These are phyloP conservation scores for Botrytis elliptica DNA, from an alignment of 2,329 filamentous ascomycete species.

Conservation along the genomic window DNA sequence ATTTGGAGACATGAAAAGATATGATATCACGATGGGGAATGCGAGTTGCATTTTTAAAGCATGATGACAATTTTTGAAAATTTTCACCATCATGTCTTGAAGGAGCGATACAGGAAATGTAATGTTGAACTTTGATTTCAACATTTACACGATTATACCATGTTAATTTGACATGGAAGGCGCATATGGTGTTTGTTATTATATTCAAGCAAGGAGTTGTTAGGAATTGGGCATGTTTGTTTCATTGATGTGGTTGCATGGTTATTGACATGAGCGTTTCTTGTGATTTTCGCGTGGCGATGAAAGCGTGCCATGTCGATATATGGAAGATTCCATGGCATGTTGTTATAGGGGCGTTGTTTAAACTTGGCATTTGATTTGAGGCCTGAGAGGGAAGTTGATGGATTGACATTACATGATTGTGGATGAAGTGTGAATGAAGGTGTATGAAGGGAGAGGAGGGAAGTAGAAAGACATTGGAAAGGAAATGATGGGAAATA, in stretches of 20 bases:
- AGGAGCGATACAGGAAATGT: not conserved
- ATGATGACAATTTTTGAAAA: not conserved
- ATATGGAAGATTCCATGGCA: constrained; percentile 7
- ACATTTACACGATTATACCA: not conserved
- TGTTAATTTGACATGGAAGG: constrained; percentile 2
- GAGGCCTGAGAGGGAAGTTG: not conserved
- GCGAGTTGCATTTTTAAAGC: not conserved
- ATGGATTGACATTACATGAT: not conserved
- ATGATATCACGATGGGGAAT: constrained; percentile 11
- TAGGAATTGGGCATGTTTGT: not conserved
- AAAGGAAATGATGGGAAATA: constrained; percentile 9
- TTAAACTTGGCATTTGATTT: not conserved
- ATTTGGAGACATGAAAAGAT: constrained; percentile 8
- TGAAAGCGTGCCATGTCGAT: not conserved
- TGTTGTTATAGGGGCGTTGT: constrained; percentile 5
- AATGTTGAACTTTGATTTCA: not conserved
- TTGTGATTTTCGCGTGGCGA: constrained; percentile 1
- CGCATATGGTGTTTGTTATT: not conserved
- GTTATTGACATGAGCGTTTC: not conserved
- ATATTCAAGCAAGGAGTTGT: constrained; percentile 13
- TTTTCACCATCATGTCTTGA: not conserved
- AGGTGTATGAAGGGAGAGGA: not conserved
- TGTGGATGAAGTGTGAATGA: not conserved
- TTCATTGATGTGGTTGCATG: not conserved
- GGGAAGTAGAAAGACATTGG: not conserved